Evolutionary conservation across 2,329 filamentous ascomycete genomes (phyloP).

Genomic region (Gaeumannomyces tritici): DNA sequence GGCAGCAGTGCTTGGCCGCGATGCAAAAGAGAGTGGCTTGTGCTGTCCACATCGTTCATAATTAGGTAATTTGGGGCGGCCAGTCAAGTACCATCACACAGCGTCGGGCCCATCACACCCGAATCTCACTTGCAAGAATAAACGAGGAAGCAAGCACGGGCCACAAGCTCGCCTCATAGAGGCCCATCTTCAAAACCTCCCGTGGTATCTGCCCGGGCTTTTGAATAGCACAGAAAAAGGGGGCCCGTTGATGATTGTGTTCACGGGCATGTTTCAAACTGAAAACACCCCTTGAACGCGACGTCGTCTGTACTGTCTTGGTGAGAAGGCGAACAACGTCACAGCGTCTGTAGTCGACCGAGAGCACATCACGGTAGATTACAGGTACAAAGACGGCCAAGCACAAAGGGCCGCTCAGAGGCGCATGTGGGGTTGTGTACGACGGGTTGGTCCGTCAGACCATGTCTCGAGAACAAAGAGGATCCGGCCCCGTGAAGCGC

Average conservation of each 20-base stretch:
- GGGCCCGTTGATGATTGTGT: not conserved
- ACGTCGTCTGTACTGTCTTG: not conserved
- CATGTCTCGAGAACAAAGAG: not conserved
- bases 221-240: not conserved
- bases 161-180: not conserved
- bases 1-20: not conserved
- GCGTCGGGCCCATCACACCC: not conserved
- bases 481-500: not conserved
- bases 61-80: not conserved
- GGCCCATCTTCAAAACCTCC: not conserved
- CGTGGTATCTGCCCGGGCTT: not conserved
- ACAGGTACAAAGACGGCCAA: too few species aligned
- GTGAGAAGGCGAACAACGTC: not conserved
- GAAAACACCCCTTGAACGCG: not conserved
- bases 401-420: not conserved
- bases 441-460: not conserved
- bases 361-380: not conserved
- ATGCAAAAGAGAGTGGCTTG: not conserved
- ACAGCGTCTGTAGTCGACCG: not conserved
- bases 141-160: not conserved
- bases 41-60: not conserved
- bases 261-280: not conserved
- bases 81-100: not conserved
- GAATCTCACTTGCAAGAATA: not conserved
- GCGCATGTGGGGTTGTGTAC: not conserved